A percentile compares a stretch with the other conserved stretches of the same genome.
Evolutionary conservation across 257 asterid species (phyloP).

Genomic region (Eustoma russellianum): DNA sequence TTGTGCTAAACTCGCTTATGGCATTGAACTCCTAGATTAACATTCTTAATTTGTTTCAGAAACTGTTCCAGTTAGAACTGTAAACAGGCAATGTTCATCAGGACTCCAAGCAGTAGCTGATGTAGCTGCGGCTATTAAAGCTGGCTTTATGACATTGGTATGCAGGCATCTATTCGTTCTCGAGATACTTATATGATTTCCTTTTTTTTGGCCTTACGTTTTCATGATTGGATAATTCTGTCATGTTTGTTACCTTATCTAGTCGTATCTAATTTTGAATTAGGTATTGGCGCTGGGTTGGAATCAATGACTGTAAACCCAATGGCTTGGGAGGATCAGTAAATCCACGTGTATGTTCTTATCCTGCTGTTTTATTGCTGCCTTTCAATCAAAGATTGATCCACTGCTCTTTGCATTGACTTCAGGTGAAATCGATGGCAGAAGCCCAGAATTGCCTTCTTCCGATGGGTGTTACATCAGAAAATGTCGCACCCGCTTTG

Average conservation of each 20-base stretch:
- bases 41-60: constrained; percentile 31
- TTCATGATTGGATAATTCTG: neutral
- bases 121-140: constrained; percentile 98
- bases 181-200: neutral
- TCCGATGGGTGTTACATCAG: constrained; percentile 99
- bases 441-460: constrained; percentile 95
- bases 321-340: constrained; percentile 96
- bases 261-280: constrained; percentile 10
- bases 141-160: constrained; percentile 99
- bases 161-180: neutral
- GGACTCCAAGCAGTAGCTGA: constrained; percentile 99
- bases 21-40: constrained; percentile 2
- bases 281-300: constrained; percentile 99
- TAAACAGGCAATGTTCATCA: constrained; percentile 97
- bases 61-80: constrained; percentile 95
- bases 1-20: neutral
- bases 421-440: constrained; percentile 64
- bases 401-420: constrained; percentile 6
- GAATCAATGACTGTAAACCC: constrained; percentile 90
- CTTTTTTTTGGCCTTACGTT: no score
- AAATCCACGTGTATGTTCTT: constrained; percentile 66
- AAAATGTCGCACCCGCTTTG: constrained; percentile 93
- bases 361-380: neutral
- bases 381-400: neutral
- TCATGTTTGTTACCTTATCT: neutral